Percentiles rank a stretch among this genome's conserved stretches.
Conservation (phyloP, 768 basidiomycete species). For the Xerocomus brunneocitrinus region DNA sequence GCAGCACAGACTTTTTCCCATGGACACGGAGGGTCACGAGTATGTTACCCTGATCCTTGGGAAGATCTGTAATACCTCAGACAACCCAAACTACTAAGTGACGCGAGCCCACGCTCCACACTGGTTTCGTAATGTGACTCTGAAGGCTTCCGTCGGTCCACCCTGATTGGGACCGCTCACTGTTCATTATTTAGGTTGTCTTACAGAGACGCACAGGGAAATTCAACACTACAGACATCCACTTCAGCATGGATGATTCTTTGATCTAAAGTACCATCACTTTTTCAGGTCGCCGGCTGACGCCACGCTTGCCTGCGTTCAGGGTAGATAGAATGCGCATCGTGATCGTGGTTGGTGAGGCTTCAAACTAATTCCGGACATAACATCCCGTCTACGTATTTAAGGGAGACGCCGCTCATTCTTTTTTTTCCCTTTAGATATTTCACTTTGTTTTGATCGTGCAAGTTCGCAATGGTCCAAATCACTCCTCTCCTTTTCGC, state of each 20-base stretch:
- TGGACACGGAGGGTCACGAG: neutral
- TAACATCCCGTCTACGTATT: neutral
- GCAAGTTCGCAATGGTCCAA: conserved; percentile 18
- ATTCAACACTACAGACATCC: neutral
- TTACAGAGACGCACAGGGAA: neutral
- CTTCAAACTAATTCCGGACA: neutral
- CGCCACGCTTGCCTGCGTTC: neutral
- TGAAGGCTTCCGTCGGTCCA: neutral
- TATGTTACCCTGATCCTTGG: neutral
- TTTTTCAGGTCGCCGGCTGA: neutral
- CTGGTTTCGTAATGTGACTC: neutral
- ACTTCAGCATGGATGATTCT: neutral
- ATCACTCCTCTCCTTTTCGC: conserved; percentile 14
- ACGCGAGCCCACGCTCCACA: too few species aligned
- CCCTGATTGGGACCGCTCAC: neutral
- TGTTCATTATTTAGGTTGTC: too few species aligned
- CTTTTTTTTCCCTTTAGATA: neutral
- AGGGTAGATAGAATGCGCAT: neutral
- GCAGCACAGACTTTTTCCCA: neutral
- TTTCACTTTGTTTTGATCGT: neutral
- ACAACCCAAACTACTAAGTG: neutral
- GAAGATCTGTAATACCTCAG: neutral
- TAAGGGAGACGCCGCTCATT: neutral
- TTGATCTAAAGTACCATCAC: neutral
- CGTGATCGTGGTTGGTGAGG: neutral